Percentiles rank a stretch among this genome's conserved stretches.
These are phyloP conservation scores for Talaromyces sp. DNA, from an alignment of 2,329 filamentous ascomycete genomes.

Conservation along the genomic window DNA sequence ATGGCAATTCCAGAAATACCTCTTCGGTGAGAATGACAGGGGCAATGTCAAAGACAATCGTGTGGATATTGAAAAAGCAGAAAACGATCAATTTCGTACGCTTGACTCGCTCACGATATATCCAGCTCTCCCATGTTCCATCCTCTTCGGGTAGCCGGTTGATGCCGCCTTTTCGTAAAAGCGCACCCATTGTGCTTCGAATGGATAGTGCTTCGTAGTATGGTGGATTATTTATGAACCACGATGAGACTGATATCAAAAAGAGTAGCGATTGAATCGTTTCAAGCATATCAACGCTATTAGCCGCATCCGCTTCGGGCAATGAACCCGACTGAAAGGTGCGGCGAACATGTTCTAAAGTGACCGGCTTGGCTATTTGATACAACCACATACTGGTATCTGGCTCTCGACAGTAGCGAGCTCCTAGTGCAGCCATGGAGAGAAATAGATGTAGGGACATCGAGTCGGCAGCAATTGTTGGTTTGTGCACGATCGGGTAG, in stretches of 20 bases:
- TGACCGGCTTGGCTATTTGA: slow-evolving; percentile 35
- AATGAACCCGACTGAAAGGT: slow-evolving; percentile 28
- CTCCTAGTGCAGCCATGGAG: slow-evolving; percentile 36
- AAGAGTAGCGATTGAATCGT: slow-evolving; percentile 33
- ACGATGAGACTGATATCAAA: slow-evolving; percentile 33
- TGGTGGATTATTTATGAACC: slow-evolving; percentile 36
- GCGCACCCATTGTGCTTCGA: slow-evolving; percentile 33
- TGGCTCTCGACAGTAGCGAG: slow-evolving; percentile 37
- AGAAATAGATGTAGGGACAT: slow-evolving; percentile 31
- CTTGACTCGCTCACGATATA: slow-evolving; percentile 33
- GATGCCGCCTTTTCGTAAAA: slow-evolving; percentile 31
- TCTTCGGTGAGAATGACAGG: slow-evolving; percentile 37
- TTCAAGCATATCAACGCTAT: slow-evolving; percentile 31
- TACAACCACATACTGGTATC: slow-evolving; percentile 37
- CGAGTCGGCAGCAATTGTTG: slow-evolving; percentile 31
- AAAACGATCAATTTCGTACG: slow-evolving; percentile 37
- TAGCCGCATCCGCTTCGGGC: slow-evolving; percentile 13
- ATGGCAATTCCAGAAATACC: slow-evolving; percentile 33
- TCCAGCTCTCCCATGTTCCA: slow-evolving; percentile 38
- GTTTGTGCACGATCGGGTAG: slow-evolving; percentile 38
- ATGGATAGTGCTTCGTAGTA: slow-evolving; percentile 33
- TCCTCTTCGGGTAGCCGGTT: slow-evolving; percentile 33
- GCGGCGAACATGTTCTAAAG: slow-evolving; percentile 34
- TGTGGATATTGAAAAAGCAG: slow-evolving; percentile 41
- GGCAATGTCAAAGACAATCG: slow-evolving; percentile 39